Evolutionary conservation across 805 yeast species (phyloP), one percentile per base, ranked within the genome.

Genomic region (Hanseniaspora clermontiae): DNA sequence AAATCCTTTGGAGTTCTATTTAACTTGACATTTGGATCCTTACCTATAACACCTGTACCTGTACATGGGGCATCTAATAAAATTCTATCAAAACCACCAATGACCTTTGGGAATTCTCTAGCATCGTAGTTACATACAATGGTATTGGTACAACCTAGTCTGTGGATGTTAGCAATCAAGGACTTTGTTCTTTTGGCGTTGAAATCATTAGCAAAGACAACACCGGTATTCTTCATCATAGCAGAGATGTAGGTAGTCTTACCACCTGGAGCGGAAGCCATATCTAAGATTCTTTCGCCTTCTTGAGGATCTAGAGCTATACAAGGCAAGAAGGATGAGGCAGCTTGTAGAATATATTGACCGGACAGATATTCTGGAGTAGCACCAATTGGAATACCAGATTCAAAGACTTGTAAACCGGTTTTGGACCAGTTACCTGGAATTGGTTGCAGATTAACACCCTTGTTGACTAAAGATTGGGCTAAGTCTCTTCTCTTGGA

Each of bases 181-280:
- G 96, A 87, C 74, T 91, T 91, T 36, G 97, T 91, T 74, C 99
- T 84, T 27, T 95, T 87, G 69, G 91, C 93, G 74, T 89, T 93
- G 58, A 96, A 83, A 73, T 93, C 99, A 70, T 93, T 93, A 55
- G 99, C 99, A 69, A 93, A 90, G 24, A 93, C 87, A 70, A 91
- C 82, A 31, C 99, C 99, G 1, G 98, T 93, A 71, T 93, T 93
- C 68, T 93, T 93, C 97, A 93, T 93, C 73, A 91, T 71, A 0
- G 99, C 97, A 39, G 95, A 81, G 54, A 91, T 80, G 68, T 88
- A 90, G 1, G 98, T 91, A 20, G 97, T 88, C 68, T 91, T 91
- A 72, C 98, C 98, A 74, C 98, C 98, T 61, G 98, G 98, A 32
- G 98, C 97, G 59, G 98, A 95, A 49, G 98, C 97, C 99, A 93